Evolutionary conservation across 164 flowering plant genomes (phyloP), one percentile per base, ranked within the genome.

Genomic region (Litsea cubeba): DNA sequence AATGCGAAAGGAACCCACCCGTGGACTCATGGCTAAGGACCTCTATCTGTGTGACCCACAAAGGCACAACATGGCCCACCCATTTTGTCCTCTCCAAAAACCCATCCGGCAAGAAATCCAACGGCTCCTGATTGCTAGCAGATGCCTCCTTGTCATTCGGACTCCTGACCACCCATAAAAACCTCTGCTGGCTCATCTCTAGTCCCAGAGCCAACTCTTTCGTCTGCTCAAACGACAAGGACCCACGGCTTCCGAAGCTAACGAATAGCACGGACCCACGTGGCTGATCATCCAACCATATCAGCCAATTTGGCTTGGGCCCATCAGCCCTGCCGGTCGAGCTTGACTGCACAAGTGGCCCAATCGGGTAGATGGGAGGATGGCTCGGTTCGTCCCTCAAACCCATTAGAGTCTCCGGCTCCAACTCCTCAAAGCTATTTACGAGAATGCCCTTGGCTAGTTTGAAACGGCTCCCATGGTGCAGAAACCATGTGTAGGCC

Each of bases 261-360:
- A 84, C 77, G 22, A 65, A 84, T 3, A 84, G 35, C 5, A 82
- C 86, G 0, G 84, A 85, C 3, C 76, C 79, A 11, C 20, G 6
- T 0, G 84, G 84, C 32, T 85, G 88, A 50, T n/a, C 20, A 57
- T 78, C 74, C 3, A 84, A 35, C 87, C 85, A 84, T 1, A 50
- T 26, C 11, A 77, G 1, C 11, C 73, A 40, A 40, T 40, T 40
- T 40, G 46, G 46, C 32, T 76, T 74, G 25, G 3, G 49, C 23
- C 30, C 57, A 8, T 58, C 3, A 0, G 60, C 20, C 2, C 20
- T 5, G 0, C 25, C 54, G 2, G 10, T 57, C n/a, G 67, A 50
- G 8, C 35, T 68, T 3, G 54, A 50, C 7, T 71, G 75, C 2
- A 82, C 20, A 2, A 85, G 20, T 2, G 88, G 86, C 1, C 84